phyloP scores from a whole-genome alignment of 257 asterid genomes.

The Verbascum thapsus region DNA sequence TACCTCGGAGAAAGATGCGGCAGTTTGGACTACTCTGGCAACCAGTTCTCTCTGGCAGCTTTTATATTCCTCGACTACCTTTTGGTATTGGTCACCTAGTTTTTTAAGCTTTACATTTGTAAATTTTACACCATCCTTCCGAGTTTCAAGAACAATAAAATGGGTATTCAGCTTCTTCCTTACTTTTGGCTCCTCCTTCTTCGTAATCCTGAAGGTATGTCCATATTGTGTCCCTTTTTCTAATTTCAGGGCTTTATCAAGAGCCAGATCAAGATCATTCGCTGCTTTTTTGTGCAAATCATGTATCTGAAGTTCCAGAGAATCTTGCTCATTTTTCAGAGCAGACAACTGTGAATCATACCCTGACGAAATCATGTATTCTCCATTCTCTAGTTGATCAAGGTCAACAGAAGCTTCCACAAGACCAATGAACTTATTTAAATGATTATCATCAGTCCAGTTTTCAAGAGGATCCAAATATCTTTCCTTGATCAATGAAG shows the following conservation, averaged over 20 bases:
- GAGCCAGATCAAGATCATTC: conserved; percentile 74
- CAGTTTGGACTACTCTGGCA: conserved; percentile 85
- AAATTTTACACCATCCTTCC: conserved; percentile 94
- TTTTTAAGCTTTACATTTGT: conserved; percentile 87
- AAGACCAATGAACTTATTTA: conserved; percentile 86
- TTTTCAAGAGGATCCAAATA: conserved; percentile 66
- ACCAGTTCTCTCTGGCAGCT: conserved; percentile 93
- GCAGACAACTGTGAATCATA: conserved; percentile 70
- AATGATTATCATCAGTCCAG: conserved; percentile 83
- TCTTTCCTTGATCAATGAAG: conserved; percentile 65
- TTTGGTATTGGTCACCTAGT: conserved; percentile 83
- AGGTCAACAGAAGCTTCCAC: conserved; percentile 97
- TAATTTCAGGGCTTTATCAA: conserved; percentile 82
- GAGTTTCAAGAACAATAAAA: conserved; percentile 91
- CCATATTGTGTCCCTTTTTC: conserved; percentile 95
- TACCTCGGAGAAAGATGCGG: conserved; percentile 87
- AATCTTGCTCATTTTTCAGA: conserved; percentile 76
- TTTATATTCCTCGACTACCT: conserved; percentile 82
- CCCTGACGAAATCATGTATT: conserved; percentile 86
- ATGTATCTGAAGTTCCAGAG: conserved; percentile 68
- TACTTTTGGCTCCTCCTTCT: conserved; percentile 98
- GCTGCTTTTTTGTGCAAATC: conserved; percentile 80
- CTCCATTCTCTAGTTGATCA: conserved; percentile 97
- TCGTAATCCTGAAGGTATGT: conserved; percentile 88
- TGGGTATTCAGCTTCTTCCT: conserved; percentile 89